phyloP scores from a whole-genome alignment of 306 rosid genomes.

The Spatholobus suberectus region DNA sequence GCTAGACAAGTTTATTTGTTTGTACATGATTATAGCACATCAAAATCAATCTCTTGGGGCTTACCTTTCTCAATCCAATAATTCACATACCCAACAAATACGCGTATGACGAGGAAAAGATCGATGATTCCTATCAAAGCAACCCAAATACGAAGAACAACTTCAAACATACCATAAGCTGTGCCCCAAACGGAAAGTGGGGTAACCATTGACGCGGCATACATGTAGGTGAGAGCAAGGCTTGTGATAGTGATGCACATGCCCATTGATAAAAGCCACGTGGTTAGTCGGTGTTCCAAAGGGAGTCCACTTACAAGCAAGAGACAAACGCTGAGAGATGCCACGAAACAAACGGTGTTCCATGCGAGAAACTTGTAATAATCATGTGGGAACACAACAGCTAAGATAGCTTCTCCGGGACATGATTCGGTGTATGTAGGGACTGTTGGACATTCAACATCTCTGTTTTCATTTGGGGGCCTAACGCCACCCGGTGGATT shows the following conservation, averaged over 20 bases:
- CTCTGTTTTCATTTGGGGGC: background rate
- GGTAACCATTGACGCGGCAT: background rate
- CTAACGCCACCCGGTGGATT: slow-evolving; percentile 26
- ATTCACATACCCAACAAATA: too few species aligned
- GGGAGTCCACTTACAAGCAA: slow-evolving; percentile 28
- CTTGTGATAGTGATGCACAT: slow-evolving; percentile 3
- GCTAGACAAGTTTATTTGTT: too few species aligned
- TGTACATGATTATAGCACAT: too few species aligned
- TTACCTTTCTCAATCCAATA: too few species aligned
- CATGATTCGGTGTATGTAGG: too few species aligned
- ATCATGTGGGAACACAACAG: accelerated
- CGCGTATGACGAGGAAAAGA: too few species aligned
- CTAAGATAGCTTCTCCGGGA: slow-evolving; percentile 4
- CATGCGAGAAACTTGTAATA: background rate
- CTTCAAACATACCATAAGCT: background rate
- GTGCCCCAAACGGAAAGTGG: background rate
- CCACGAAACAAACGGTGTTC: slow-evolving; percentile 12
- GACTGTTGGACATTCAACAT: background rate
- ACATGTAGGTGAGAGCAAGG: background rate
- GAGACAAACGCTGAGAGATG: background rate
- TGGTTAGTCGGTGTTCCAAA: background rate
- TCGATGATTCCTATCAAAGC: too few species aligned
- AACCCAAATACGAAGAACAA: background rate
- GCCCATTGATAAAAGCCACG: too few species aligned
- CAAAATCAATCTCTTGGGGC: too few species aligned